Conservation (phyloP, 345 rosid genomes). For the Pugionium dolabratum region DNA sequence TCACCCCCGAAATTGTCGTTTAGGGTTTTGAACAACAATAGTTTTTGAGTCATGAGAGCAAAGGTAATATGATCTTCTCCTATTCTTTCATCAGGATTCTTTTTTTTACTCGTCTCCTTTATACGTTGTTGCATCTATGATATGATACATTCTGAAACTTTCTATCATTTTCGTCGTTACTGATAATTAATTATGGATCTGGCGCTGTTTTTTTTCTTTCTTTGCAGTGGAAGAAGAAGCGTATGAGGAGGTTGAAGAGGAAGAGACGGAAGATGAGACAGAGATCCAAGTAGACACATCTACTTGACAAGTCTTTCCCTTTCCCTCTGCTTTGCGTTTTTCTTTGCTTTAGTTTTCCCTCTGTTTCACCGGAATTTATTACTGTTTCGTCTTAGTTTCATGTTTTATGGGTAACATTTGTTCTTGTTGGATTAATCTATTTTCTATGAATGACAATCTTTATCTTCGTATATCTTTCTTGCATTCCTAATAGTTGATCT, state of each 20-base stretch:
- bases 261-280: constrained; percentile 57
- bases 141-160: too few species aligned
- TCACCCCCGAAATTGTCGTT: too few species aligned
- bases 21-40: too few species aligned
- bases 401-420: neutral
- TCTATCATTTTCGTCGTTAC: neutral
- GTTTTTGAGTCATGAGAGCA: too few species aligned
- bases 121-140: too few species aligned
- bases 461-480: neutral
- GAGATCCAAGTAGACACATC: constrained; percentile 46
- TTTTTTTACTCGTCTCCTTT: too few species aligned
- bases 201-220: neutral
- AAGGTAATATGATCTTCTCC: too few species aligned
- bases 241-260: constrained; percentile 58
- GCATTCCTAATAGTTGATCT: neutral
- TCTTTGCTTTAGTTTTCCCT: constrained; percentile 1
- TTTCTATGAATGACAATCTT: neutral
- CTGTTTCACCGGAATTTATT: neutral
- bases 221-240: constrained; percentile 55
- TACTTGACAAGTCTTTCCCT: neutral
- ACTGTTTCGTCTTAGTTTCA: constrained; percentile 9
- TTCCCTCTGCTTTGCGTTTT: constrained; percentile 12
- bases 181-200: constrained; percentile 13
- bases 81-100: too few species aligned
- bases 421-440: constrained; percentile 22